Evolutionary conservation across 2,329 filamentous ascomycete species (phyloP), one percentile per base, ranked within the genome.

Genomic region (Cercospora brassicicola): DNA sequence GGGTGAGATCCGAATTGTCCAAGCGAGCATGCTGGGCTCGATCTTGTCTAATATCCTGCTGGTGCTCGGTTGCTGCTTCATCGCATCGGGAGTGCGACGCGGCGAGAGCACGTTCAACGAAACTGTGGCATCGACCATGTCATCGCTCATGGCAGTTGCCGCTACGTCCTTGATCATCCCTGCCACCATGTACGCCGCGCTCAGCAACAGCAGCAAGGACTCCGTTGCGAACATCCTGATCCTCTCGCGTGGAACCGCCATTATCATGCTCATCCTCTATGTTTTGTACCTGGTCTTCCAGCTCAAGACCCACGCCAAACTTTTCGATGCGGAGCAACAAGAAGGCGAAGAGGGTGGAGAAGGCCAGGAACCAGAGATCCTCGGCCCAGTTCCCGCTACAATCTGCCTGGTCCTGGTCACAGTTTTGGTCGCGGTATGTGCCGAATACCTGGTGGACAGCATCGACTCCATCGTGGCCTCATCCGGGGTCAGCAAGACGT

Each of bases 11-110:
- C 90, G 94, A 75, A 94, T 98, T 72, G 94, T 98, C n/a, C 95
- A 98, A 82, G 91, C 94, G 20, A 96, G 93, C 71, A 98, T 98
- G 94, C 89, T 98, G 36, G 94, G 95, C 59, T 96, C 92, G 76
- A 96, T 98, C 74, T 85, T 98, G 45, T 97, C 94, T 72, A 98
- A 98, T 80, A 90, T 97, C 72, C 86, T 98, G 7, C 88, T 98
- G 23, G 94, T 85, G 42, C 81, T 85, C 20, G 84, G 84, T 42
- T 85, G 83, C 79, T 85, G 84, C 75, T 85, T 85, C 80, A 79
- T 85, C 65, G 79, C 82, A 28, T 84, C 82, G 39, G 84, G 84
- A 30, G 77, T 83, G 59, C 77, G 78, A 62, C 79, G 81, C 64
- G 73, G 76, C 56, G 81, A 84, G 75, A 79, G 80, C 75, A 75